Evolutionary conservation across 208 protist species (phyloP), one percentile per base, ranked within the genome.

Genomic region (Leishmania gerbilli): DNA sequence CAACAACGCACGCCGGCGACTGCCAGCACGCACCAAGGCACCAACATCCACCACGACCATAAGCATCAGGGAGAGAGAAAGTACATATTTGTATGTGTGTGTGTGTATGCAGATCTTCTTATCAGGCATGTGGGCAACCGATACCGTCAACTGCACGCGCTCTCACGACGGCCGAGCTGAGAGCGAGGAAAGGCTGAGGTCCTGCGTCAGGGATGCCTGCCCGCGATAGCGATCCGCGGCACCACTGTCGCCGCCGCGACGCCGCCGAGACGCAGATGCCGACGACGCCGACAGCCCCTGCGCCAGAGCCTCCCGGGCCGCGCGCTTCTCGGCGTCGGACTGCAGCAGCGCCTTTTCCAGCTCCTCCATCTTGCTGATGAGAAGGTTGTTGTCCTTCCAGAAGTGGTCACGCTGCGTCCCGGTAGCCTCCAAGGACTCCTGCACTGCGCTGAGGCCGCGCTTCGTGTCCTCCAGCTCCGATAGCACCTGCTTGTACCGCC

Each of bases 311-410:
- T 88, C 85, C 34, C 88, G 84, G 21, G 89, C 92, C 68, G 86
- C 86, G n/a, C 83, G 84, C 58, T 92, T 89, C 79, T 94, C 90
- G 69, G 83, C 83, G 74, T 95, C 89, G 15, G 89, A 83, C 83
- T 87, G 83, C 68, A 85, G 81, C 40, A 96, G 84, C 17, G 89
- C 93, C 71, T 88, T 83, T 77, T 91, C 78, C 8, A 96, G 87
- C 19, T 88, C 88, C n/a, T 79, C 80, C 34, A 95, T 80, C 58
- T 85, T 89, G 37, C 77, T 79, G 19, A 96, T 91, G 62, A 96
- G 88, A 40, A 81, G 80, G 9, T 84, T 74, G 83, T 95, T 96
- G 79, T 96, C 90, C 1, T 75, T 49, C 58, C 80, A 89, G 69
- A 95, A 89, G 13, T 88, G 83, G 58, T 94, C 91, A n/a, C 85